Conservation (phyloP, 2,329 filamentous ascomycete genomes). For the Thielaviopsis musarum region DNA sequence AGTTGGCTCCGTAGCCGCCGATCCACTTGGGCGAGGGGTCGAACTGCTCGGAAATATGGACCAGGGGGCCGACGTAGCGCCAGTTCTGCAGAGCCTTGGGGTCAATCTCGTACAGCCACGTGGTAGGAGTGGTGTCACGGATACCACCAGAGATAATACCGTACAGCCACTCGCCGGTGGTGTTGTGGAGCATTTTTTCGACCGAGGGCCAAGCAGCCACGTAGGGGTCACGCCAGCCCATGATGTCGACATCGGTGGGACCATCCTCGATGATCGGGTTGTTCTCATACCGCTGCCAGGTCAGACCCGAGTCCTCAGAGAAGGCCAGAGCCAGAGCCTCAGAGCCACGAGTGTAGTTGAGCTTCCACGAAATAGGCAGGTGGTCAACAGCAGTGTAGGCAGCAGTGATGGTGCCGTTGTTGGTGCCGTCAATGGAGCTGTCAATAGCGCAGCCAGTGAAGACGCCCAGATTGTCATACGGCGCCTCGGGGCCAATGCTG, state of each 20-base stretch:
- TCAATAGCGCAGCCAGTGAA: slow-evolving; percentile 30
- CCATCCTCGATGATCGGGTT: slow-evolving; percentile 14
- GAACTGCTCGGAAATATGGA: slow-evolving; percentile 4
- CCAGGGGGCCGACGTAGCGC: slow-evolving; percentile 13
- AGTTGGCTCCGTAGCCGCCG: slow-evolving; percentile 8
- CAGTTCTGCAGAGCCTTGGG: slow-evolving; percentile 13
- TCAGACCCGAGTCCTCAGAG: slow-evolving; percentile 20
- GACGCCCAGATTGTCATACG: slow-evolving; percentile 28
- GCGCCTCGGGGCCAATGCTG: slow-evolving; percentile 15
- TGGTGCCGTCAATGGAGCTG: slow-evolving; percentile 22
- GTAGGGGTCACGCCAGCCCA: slow-evolving; percentile 17
- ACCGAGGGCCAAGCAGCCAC: slow-evolving; percentile 14
- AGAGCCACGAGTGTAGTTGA: slow-evolving; percentile 26
- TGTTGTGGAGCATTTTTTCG: slow-evolving; percentile 12
- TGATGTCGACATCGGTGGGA: slow-evolving; percentile 14
- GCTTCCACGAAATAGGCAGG: slow-evolving; percentile 29
- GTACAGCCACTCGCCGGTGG: slow-evolving; percentile 18
- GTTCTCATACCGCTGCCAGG: slow-evolving; percentile 14
- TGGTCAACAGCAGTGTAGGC: slow-evolving; percentile 28
- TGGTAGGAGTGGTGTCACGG: slow-evolving; percentile 14
- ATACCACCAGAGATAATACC: slow-evolving; percentile 24
- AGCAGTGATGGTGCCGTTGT: slow-evolving; percentile 21
- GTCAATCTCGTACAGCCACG: slow-evolving; percentile 14
- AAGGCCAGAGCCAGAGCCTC: slow-evolving; percentile 29
- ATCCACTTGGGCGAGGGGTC: slow-evolving; percentile 8